A percentile compares a stretch with the other conserved stretches of the same genome.
Conservation (phyloP, 768 basidiomycete genomes). For the Kwoniella dendrophila region DNA sequence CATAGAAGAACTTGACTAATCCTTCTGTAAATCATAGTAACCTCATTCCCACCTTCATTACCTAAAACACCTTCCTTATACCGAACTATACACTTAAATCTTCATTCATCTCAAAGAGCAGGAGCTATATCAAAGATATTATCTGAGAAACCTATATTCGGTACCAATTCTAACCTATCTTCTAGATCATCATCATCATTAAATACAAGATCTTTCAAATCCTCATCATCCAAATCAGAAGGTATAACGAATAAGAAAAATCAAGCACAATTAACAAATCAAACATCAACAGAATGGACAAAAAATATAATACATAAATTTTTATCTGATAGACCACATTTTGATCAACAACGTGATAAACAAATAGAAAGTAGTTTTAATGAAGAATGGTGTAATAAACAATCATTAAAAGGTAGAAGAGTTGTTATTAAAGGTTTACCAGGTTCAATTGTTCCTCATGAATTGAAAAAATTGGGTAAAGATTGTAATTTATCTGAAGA, state of each 20-base stretch:
- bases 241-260: neutral
- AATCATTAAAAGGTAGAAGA: constrained; percentile 14
- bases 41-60: constrained; percentile 24
- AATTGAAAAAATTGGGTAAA: constrained; percentile 21
- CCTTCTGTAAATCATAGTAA: constrained; percentile 12
- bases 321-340: neutral
- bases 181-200: neutral
- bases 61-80: constrained; percentile 20
- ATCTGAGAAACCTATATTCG: constrained; percentile 13
- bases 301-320: constrained; percentile 5
- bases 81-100: constrained; percentile 20
- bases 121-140: constrained; percentile 3
- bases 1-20: no score
- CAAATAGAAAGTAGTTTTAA: constrained; percentile 7
- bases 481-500: constrained; percentile 24
- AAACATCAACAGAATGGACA: neutral
- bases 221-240: neutral
- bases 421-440: constrained; percentile 28
- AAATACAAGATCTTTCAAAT: neutral
- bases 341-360: neutral
- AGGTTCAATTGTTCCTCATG: neutral
- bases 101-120: constrained; percentile 2
- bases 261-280: neutral
- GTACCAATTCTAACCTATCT: neutral
- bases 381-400: constrained; percentile 16